A percentile compares a stretch with the other conserved stretches of the same genome.
Evolutionary conservation across 106 monocot species (phyloP).

Genomic region (Apostasia ramifera): DNA sequence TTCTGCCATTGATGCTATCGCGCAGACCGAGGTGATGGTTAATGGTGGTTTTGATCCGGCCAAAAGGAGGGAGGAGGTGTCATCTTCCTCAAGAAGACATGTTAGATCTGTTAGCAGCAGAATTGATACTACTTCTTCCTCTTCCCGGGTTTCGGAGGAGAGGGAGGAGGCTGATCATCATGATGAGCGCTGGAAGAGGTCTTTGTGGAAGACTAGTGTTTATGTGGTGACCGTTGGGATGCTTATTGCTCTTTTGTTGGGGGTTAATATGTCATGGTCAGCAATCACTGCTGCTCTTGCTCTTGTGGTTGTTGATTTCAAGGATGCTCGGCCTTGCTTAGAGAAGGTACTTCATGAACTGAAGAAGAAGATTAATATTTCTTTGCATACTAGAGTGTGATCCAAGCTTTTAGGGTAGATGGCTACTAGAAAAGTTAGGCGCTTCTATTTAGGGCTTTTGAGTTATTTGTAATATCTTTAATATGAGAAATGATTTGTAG

Average conservation of each 20-base stretch:
- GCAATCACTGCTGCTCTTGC: conserved; percentile 79
- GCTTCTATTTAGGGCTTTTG: no score
- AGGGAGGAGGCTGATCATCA: conserved; percentile 8
- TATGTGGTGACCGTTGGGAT: conserved; percentile 69
- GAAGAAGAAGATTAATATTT: no score
- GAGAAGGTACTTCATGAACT: conserved; percentile 48
- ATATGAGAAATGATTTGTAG: no score
- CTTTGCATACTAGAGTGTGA: no score
- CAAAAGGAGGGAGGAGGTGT: neutral
- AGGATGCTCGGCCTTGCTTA: conserved; percentile 66
- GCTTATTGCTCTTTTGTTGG: conserved; percentile 62
- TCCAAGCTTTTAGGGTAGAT: no score
- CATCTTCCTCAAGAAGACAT: no score
- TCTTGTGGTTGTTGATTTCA: conserved; percentile 76
- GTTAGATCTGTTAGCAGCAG: neutral
- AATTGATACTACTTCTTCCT: no score
- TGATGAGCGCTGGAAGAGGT: conserved; percentile 32
- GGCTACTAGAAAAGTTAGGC: no score
- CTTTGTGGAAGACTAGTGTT: conserved; percentile 52
- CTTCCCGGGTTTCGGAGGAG: conserved; percentile 9
- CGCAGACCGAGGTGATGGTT: neutral
- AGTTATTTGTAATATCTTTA: no score
- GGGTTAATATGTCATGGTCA: conserved; percentile 86
- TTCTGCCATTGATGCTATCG: conserved; percentile 6
- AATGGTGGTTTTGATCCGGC: no score